Conservation (phyloP, 2,329 filamentous ascomycete genomes). For the Fusarium torulosum region DNA sequence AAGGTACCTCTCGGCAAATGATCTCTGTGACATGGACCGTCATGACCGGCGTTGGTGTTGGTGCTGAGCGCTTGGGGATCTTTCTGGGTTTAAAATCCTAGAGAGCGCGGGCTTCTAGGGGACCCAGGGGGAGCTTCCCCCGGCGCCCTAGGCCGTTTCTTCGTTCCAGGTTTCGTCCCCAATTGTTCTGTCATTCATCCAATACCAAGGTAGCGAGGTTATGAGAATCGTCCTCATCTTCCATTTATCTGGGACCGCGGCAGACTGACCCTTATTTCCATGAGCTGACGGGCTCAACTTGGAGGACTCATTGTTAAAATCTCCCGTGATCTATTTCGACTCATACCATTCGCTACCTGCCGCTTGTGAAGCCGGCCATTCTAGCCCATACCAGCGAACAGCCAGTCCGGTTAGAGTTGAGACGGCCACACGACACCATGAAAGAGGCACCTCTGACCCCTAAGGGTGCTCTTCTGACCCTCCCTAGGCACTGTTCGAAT, state of each 20-base stretch:
- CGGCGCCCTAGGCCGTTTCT: slow-evolving; percentile 36
- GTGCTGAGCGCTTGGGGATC: not conserved
- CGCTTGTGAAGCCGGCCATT: slow-evolving; percentile 22
- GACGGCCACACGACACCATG: slow-evolving; percentile 41
- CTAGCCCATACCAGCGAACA: slow-evolving; percentile 39
- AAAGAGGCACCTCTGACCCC: slow-evolving; percentile 22
- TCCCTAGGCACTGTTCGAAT: slow-evolving; percentile 19
- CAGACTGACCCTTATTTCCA: slow-evolving; percentile 30
- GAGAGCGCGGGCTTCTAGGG: slow-evolving; percentile 35
- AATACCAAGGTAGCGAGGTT: slow-evolving; percentile 32
- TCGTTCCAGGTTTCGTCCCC: slow-evolving; percentile 30
- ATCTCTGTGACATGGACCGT: slow-evolving; percentile 27
- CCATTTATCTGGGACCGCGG: slow-evolving; percentile 36
- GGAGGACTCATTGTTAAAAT: slow-evolving; percentile 8
- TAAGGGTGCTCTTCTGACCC: slow-evolving; percentile 45
- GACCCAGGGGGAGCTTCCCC: slow-evolving; percentile 39
- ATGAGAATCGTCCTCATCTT: slow-evolving; percentile 17
- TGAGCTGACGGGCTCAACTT: slow-evolving; percentile 26
- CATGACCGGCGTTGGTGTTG: slow-evolving; percentile 20
- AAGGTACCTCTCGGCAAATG: slow-evolving; percentile 26
- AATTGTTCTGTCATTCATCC: slow-evolving; percentile 41
- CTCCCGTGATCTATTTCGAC: slow-evolving; percentile 40
- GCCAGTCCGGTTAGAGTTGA: slow-evolving; percentile 38
- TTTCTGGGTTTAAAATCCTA: slow-evolving; percentile 15
- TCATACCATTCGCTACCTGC: slow-evolving; percentile 37